Percentiles rank a stretch among this genome's conserved stretches.
These are phyloP conservation scores for Terana coerulea DNA, from an alignment of 768 basidiomycete genomes.

Conservation along the genomic window DNA sequence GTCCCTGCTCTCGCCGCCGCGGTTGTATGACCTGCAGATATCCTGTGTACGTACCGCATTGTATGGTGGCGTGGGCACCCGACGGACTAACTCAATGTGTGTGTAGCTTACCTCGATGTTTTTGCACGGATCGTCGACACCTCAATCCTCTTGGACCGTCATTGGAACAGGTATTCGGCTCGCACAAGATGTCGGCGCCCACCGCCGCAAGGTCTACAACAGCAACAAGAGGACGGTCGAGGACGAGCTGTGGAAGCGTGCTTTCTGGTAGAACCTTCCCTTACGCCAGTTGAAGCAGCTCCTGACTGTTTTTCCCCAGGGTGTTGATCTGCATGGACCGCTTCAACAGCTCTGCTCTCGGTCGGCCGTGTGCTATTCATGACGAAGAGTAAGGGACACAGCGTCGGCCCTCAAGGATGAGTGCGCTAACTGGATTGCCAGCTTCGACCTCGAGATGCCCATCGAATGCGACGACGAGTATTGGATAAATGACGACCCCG, in stretches of 20 bases:
- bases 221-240: conserved; percentile 40
- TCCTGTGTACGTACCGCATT: conserved; percentile 46
- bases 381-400: conserved; percentile 57
- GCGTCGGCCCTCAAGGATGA: background rate
- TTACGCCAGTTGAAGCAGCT: background rate
- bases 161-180: conserved; percentile 64
- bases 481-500: conserved; percentile 60
- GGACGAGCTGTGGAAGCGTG: conserved; percentile 73
- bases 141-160: conserved; percentile 53
- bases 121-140: conserved; percentile 42
- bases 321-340: conserved; percentile 37
- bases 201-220: conserved; percentile 45
- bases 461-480: conserved; percentile 81
- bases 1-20: conserved; percentile 51
- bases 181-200: conserved; percentile 74
- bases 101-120: conserved; percentile 34
- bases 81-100: conserved; percentile 1
- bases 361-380: conserved; percentile 62
- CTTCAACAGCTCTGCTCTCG: conserved; percentile 42
- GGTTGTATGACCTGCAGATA: conserved; percentile 68
- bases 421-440: conserved; percentile 23
- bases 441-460: conserved; percentile 73
- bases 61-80: too few species aligned
- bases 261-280: conserved; percentile 46
- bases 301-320: conserved; percentile 1